Percentiles rank a stretch among this genome's conserved stretches.
Conservation (phyloP, 495 filamentous ascomycete genomes). For the Chlorociboria aeruginascens region DNA sequence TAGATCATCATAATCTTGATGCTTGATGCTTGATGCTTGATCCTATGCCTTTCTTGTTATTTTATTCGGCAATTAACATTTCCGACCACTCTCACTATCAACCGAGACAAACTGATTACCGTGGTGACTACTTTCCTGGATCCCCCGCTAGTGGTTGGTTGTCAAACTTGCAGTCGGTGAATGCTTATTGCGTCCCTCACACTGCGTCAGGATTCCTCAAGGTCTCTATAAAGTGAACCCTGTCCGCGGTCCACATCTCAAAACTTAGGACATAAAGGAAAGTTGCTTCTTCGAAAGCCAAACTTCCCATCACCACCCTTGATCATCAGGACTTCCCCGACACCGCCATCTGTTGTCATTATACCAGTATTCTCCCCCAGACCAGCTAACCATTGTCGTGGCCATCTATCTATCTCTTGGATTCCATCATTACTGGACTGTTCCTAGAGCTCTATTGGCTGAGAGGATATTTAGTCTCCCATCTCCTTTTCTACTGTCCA, state of each 20-base stretch:
- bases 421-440: conserved; percentile 1
- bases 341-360: neutral
- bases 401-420: conserved; percentile 13
- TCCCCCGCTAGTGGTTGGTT: neutral
- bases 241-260: too few relatives aligned
- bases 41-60: too few relatives aligned
- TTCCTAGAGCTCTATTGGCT: conserved; percentile 1
- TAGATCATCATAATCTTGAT: too few relatives aligned
- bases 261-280: too few relatives aligned
- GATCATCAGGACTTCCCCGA: too few relatives aligned
- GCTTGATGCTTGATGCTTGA: too few relatives aligned
- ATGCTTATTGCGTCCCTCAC: too few relatives aligned
- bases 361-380: neutral
- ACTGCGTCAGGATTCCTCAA: too few relatives aligned
- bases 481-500: conserved; percentile 15
- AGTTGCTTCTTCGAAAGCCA: too few relatives aligned
- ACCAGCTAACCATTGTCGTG: conserved; percentile 5
- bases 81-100: neutral
- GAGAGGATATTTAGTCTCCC: conserved; percentile 4
- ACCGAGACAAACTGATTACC: neutral
- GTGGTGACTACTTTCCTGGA: neutral
- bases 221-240: too few relatives aligned
- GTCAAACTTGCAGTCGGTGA: conserved; percentile 2
- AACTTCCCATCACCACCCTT: too few relatives aligned
- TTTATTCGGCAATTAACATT: neutral